These are phyloP conservation scores for Fusarium coicis DNA, from an alignment of 2,329 filamentous ascomycete species.

Conservation along the genomic window DNA sequence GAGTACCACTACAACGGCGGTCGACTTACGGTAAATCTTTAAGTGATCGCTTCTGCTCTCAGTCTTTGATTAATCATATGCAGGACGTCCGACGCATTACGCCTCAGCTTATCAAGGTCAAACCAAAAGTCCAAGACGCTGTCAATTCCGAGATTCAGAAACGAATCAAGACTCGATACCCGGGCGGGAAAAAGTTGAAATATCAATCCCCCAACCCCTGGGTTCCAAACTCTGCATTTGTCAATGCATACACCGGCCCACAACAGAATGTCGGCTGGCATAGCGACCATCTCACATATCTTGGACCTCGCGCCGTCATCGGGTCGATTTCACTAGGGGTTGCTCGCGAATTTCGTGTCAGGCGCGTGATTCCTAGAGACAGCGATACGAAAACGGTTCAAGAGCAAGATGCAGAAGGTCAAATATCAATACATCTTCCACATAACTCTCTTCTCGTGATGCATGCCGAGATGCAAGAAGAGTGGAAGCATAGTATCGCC, in stretches of 20 bases:
- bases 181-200: constrained; percentile 76
- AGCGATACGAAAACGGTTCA: constrained; percentile 52
- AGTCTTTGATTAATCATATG: constrained; percentile 15
- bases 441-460: constrained; percentile 95
- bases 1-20: constrained; percentile 90
- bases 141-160: constrained; percentile 82
- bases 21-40: constrained; percentile 65
- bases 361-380: constrained; percentile 75
- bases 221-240: constrained; percentile 90
- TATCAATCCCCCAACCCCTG: constrained; percentile 80
- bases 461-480: constrained; percentile 98
- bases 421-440: constrained; percentile 91
- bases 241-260: constrained; percentile 90
- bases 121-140: constrained; percentile 73
- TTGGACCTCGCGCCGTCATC: constrained; percentile 88
- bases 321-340: constrained; percentile 92
- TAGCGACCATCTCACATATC: constrained; percentile 90
- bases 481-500: constrained; percentile 91
- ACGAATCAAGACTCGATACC: constrained; percentile 76
- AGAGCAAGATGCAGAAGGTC: constrained; percentile 76
- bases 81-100: constrained; percentile 81
- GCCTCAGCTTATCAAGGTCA: constrained; percentile 77
- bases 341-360: constrained; percentile 90
- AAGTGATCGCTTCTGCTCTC: background rate
- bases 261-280: constrained; percentile 91